These are phyloP conservation scores for Xylaria sp. DNA, from an alignment of 2,329 filamentous ascomycete species.

Conservation along the genomic window DNA sequence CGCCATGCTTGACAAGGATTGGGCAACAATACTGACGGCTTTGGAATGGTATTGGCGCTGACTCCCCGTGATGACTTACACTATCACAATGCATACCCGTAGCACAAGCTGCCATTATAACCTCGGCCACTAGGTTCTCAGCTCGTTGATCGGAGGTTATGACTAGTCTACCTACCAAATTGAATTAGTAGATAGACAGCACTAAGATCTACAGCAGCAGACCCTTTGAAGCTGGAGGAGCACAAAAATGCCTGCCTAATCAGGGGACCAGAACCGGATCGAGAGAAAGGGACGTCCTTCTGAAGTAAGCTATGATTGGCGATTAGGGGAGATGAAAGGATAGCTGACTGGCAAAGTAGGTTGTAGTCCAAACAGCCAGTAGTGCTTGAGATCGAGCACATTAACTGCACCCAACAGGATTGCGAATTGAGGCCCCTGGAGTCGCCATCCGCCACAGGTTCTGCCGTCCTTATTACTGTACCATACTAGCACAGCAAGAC, in stretches of 20 bases:
- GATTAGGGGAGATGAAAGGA: constrained; percentile 14
- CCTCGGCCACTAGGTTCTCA: not conserved
- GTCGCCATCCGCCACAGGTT: constrained; percentile 16
- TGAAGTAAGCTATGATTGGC: constrained; percentile 24
- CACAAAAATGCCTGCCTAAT: constrained; percentile 3
- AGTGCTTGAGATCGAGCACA: not conserved
- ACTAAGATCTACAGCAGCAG: constrained; percentile 18
- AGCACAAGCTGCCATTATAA: constrained; percentile 13
- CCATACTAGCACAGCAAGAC: not conserved
- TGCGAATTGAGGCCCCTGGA: not conserved
- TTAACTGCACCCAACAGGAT: not conserved
- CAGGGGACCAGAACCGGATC: constrained; percentile 2
- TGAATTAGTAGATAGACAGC: constrained; percentile 12
- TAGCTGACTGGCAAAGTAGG: not conserved
- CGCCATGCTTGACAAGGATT: constrained; percentile 1
- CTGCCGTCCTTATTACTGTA: not conserved
- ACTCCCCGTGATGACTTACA: not conserved
- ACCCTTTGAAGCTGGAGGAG: not conserved
- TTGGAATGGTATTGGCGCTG: not conserved
- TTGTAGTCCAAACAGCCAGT: not conserved
- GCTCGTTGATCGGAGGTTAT: constrained; percentile 18
- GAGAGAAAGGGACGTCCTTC: constrained; percentile 16
- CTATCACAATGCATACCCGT: no score
- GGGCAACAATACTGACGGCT: not conserved
- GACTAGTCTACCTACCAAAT: constrained; percentile 9